Evolutionary conservation across 1,139 yeast species (phyloP), one percentile per base, ranked within the genome.

Genomic region (Candida sanyaensis): DNA sequence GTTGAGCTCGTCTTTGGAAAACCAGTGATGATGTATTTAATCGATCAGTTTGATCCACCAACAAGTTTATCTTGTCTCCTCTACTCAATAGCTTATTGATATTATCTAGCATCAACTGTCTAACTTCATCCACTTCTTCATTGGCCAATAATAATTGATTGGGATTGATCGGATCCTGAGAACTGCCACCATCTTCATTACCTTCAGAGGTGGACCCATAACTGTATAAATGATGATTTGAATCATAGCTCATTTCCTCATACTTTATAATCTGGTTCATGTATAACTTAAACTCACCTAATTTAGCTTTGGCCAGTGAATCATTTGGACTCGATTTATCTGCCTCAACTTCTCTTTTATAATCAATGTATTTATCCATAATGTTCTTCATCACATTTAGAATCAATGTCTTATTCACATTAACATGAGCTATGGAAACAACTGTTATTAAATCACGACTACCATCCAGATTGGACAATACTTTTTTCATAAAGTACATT

Each of bases 11-110:
- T 55, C 86, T 83, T 55, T 89, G 84, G 62, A 91, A 91, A 41
- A 86, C 80, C 67, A 76, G 80, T 5, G 96, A 82, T 32, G 83
- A 80, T 28, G 78, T 76, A 55, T 86, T 88, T 65, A 90, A 75
- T 46, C 84, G 75, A 54, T 88, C 88, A 1, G 97, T 90, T 62
- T 91, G 91, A 62, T 86, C 88, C 13, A 90, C 96, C 52, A 91
- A 73, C 43, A 80, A 66, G 53, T 83, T 82, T 50, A 91, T 82
- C 49, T 88, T 78, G 58, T 90, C 97, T 10, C 96, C 96, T 48
- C 97, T 77, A 58, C 83, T 84, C 59, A 91, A 71, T 26, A 91
- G 71, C 59, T 80, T 81, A 57, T 81, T 85, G 48, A 85, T 83
- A 57, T 85, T 85, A 51, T 84, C 88, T 59, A 82, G 78, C 90